phyloP scores from a whole-genome alignment of 495 filamentous ascomycete species.

The Cercophora scortea region DNA sequence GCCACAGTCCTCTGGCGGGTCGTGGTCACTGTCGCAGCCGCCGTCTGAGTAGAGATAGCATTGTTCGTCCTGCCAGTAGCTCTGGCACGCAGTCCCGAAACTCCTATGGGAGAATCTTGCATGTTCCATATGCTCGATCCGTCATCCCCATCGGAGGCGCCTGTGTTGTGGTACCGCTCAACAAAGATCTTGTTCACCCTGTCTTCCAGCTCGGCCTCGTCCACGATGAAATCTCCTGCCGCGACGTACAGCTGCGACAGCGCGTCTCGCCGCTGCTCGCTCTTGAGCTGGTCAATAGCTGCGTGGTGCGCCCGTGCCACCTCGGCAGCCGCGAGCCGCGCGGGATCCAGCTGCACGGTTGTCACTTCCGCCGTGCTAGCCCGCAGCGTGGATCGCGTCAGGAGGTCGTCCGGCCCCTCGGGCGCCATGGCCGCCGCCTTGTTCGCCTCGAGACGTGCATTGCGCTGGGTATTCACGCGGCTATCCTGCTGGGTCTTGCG shows the following conservation, averaged over 20 bases:
- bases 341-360: slow-evolving; percentile 22
- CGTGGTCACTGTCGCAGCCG: slow-evolving; percentile 13
- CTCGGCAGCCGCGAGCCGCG: slow-evolving; percentile 24
- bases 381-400: slow-evolving; percentile 33
- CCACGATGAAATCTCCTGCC: slow-evolving; percentile 37
- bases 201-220: slow-evolving; percentile 32
- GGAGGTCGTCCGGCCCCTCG: slow-evolving; percentile 34
- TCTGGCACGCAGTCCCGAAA: not conserved
- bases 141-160: slow-evolving; percentile 4
- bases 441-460: slow-evolving; percentile 12
- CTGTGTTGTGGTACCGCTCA: slow-evolving; percentile 12
- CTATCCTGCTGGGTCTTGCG: slow-evolving; percentile 24
- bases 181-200: slow-evolving; percentile 29
- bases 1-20: slow-evolving; percentile 36
- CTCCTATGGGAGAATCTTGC: slow-evolving; percentile 10
- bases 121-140: slow-evolving; percentile 35
- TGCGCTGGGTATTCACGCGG: slow-evolving; percentile 2
- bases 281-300: slow-evolving; percentile 11
- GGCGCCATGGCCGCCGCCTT: slow-evolving; percentile 22
- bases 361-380: slow-evolving; percentile 19
- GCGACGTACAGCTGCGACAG: slow-evolving; percentile 40
- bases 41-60: not conserved
- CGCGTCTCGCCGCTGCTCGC: slow-evolving; percentile 36
- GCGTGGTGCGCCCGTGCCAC: slow-evolving; percentile 16
- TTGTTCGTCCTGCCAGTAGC: not conserved